These are phyloP conservation scores for Fragosphaeria purpurea DNA, from an alignment of 2,329 filamentous ascomycete genomes.

Conservation along the genomic window DNA sequence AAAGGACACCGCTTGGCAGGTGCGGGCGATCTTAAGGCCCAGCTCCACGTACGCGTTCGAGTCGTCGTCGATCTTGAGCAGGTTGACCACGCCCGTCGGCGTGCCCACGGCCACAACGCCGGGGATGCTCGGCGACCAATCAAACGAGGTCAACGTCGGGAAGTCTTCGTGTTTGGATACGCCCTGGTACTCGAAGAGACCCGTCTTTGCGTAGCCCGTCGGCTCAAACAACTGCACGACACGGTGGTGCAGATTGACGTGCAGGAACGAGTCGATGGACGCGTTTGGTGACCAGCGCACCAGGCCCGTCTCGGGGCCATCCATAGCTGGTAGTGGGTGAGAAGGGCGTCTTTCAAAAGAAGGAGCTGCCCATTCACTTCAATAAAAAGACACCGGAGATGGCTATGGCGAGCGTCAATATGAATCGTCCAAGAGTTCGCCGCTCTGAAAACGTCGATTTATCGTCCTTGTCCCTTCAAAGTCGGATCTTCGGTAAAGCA, in stretches of 20 bases:
- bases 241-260: slow-evolving; percentile 54
- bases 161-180: slow-evolving; percentile 52
- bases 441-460: too few species aligned
- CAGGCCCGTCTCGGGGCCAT: slow-evolving; percentile 51
- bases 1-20: slow-evolving; percentile 74
- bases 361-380: too few species aligned
- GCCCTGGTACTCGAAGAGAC: slow-evolving; percentile 47
- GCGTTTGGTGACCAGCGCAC: slow-evolving; percentile 58
- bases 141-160: slow-evolving; percentile 53
- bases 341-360: too few species aligned
- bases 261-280: slow-evolving; percentile 49
- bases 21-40: slow-evolving; percentile 63
- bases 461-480: too few species aligned
- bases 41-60: slow-evolving; percentile 57
- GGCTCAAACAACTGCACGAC: slow-evolving; percentile 55
- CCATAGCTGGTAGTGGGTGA: slow-evolving; percentile 28
- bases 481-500: too few species aligned
- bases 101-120: slow-evolving; percentile 67
- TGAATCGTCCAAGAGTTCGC: too few species aligned
- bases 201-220: slow-evolving; percentile 46
- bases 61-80: slow-evolving; percentile 62
- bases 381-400: too few species aligned
- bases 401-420: too few species aligned
- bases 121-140: slow-evolving; percentile 53
- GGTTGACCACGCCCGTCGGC: slow-evolving; percentile 62